phyloP scores from a whole-genome alignment of 352 stramenopile genomes.

The Phytophthora hibernalis region DNA sequence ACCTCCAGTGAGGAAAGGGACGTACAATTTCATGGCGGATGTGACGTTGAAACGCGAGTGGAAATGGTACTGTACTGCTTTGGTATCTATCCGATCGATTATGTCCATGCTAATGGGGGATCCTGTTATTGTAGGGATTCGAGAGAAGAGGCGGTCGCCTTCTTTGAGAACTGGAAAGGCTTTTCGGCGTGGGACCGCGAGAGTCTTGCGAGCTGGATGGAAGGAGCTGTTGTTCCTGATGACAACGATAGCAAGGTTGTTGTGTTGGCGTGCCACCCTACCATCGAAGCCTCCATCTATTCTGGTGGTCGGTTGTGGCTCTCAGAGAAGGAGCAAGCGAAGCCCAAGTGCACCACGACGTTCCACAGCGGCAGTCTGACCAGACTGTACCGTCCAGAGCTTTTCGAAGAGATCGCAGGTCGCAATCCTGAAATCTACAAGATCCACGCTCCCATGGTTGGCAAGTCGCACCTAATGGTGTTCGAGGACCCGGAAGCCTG shows the following conservation, averaged over 20 bases:
- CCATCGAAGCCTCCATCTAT: slow-evolving; percentile 43
- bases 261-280: slow-evolving; percentile 36
- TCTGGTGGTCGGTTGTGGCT: slow-evolving; percentile 36
- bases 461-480: slow-evolving; percentile 46
- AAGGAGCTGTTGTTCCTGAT: slow-evolving; percentile 41
- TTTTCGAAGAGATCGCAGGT: slow-evolving; percentile 28
- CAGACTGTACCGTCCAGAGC: slow-evolving; percentile 33
- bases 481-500: slow-evolving; percentile 49
- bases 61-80: slow-evolving; percentile 32
- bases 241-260: slow-evolving; percentile 12
- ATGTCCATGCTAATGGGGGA: background rate
- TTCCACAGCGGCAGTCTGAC: slow-evolving; percentile 46
- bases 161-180: slow-evolving; percentile 45
- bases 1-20: background rate
- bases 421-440: slow-evolving; percentile 40
- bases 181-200: slow-evolving; percentile 52
- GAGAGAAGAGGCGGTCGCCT: slow-evolving; percentile 28
- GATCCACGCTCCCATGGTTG: slow-evolving; percentile 20
- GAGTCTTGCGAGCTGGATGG: slow-evolving; percentile 39
- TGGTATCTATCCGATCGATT: background rate
- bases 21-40: slow-evolving; percentile 37
- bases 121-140: slow-evolving; percentile 27
- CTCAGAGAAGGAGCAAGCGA: slow-evolving; percentile 20
- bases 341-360: slow-evolving; percentile 35
- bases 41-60: slow-evolving; percentile 35